These are phyloP conservation scores for Globisporangium solare DNA, from an alignment of 352 stramenopile genomes.

Conservation along the genomic window DNA sequence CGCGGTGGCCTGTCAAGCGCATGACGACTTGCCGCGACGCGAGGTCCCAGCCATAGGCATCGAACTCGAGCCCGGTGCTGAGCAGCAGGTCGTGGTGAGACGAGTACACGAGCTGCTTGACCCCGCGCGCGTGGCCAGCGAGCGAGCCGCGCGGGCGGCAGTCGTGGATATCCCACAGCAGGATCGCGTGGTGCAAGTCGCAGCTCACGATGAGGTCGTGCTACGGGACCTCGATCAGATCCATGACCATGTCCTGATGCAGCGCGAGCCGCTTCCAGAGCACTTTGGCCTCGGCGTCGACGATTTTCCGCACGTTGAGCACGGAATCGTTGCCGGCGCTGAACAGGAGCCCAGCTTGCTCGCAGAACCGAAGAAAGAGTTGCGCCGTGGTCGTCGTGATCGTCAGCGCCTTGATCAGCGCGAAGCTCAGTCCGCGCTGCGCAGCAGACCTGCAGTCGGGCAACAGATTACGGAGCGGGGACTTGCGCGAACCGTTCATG, in stretches of 20 bases:
- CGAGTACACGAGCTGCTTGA: conserved; percentile 80
- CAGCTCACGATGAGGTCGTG: conserved; percentile 78
- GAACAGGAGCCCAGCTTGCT: conserved; percentile 42
- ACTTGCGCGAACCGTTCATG: conserved; percentile 49
- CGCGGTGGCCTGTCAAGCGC: conserved; percentile 59
- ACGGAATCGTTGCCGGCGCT: conserved; percentile 66
- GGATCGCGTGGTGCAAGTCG: conserved; percentile 61
- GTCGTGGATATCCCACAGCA: conserved; percentile 81
- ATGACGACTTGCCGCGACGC: conserved; percentile 68
- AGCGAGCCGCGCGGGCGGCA: conserved; percentile 55
- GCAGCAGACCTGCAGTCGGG: conserved; percentile 12
- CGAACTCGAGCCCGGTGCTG: conserved; percentile 82
- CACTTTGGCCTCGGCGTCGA: conserved; percentile 48
- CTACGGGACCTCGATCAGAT: conserved; percentile 60
- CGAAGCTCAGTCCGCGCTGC: conserved; percentile 22
- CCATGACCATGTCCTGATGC: conserved; percentile 59
- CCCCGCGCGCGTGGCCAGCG: conserved; percentile 50
- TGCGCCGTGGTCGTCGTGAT: conserved; percentile 64
- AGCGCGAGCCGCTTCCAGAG: conserved; percentile 46
- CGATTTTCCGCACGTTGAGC: conserved; percentile 68
- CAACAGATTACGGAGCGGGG: conserved; percentile 11
- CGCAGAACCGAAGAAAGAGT: conserved; percentile 60
- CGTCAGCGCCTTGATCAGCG: conserved; percentile 39
- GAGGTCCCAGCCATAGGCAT: conserved; percentile 81
- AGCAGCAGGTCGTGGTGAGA: conserved; percentile 68